Base-by-base conservation (phyloP, 768 basidiomycete genomes). In the Tylopilus sp. region DNA sequence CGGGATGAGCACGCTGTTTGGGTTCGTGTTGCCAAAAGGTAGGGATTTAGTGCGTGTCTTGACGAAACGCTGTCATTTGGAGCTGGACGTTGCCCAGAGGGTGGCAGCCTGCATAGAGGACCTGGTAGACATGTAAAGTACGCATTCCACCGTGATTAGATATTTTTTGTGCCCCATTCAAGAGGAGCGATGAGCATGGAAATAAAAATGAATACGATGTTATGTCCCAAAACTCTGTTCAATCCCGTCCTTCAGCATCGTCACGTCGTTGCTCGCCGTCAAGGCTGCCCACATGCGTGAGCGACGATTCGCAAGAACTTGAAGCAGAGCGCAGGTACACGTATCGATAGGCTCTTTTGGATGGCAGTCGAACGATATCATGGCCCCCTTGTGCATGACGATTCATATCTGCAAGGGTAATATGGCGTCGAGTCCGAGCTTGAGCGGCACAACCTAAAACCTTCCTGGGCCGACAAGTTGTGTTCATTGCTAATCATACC, bases 361-460 rank as follows among this genome's bases (percentile, higher is more conserved):
- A 67, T 95, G 93, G 76, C 95, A 97, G 60, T 95, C 97, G 0
- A 93, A 91, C n/a, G 86, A 75, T 1, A 91, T 94, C 13, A 98
- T 94, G 0, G 95, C 95, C 11, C 95, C 95, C 68, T 92, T 97
- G 69, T 99, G 95, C 13, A n/a, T n/a, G n/a, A n/a, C n/a, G n/a
- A n/a, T n/a, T n/a, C n/a, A n/a, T n/a, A n/a, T n/a, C n/a, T n/a
- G n/a, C n/a, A n/a, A n/a, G n/a, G n/a, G n/a, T n/a, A n/a, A n/a
- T n/a, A n/a, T n/a, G n/a, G n/a, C n/a, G n/a, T n/a, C n/a, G n/a
- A n/a, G n/a, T n/a, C n/a, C n/a, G n/a, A n/a, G n/a, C n/a, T n/a
- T n/a, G n/a, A n/a, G n/a, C n/a, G n/a, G n/a, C n/a, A n/a, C n/a
- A n/a, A n/a, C n/a, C n/a, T n/a, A n/a, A n/a, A n/a, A n/a, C n/a